These are phyloP conservation scores for Corylus americana DNA, from an alignment of 306 rosid genomes.

Conservation along the genomic window DNA sequence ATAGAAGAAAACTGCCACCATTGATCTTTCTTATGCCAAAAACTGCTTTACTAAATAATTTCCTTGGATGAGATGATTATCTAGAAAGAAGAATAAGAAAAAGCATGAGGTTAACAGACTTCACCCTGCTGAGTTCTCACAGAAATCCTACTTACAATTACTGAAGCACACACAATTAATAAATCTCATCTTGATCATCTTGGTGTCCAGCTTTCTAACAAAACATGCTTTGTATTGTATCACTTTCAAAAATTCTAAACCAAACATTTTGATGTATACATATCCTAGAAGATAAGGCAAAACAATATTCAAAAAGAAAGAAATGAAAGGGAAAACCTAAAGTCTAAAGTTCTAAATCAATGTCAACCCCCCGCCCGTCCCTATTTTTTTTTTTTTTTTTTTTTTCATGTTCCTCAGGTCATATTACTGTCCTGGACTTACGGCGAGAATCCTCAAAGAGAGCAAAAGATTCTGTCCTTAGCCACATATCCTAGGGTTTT, in stretches of 20 bases:
- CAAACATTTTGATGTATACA: neutral
- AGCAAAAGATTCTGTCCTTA: neutral
- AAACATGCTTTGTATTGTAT: neutral
- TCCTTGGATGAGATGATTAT: too few relatives aligned
- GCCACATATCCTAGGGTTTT: neutral
- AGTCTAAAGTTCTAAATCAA: neutral
- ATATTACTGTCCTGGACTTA: conserved; percentile 20
- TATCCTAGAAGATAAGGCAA: neutral
- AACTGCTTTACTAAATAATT: too few relatives aligned
- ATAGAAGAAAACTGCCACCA: too few relatives aligned
- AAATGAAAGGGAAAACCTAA: neutral
- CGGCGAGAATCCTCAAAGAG: conserved; percentile 12
- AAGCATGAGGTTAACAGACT: too few relatives aligned
- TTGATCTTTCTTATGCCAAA: too few relatives aligned
- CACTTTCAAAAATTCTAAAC: neutral
- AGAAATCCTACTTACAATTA: too few relatives aligned
- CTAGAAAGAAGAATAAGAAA: too few relatives aligned
- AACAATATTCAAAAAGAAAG: neutral
- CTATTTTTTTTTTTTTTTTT: too few relatives aligned
- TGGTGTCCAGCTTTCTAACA: neutral
- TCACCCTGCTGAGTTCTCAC: too few relatives aligned
- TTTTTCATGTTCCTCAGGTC: neutral
- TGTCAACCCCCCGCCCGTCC: neutral
- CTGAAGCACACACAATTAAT: neutral
- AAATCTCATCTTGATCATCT: neutral